phyloP scores from a whole-genome alignment of 2,329 filamentous ascomycete species.

The Graphiopsis chlorocephala region DNA sequence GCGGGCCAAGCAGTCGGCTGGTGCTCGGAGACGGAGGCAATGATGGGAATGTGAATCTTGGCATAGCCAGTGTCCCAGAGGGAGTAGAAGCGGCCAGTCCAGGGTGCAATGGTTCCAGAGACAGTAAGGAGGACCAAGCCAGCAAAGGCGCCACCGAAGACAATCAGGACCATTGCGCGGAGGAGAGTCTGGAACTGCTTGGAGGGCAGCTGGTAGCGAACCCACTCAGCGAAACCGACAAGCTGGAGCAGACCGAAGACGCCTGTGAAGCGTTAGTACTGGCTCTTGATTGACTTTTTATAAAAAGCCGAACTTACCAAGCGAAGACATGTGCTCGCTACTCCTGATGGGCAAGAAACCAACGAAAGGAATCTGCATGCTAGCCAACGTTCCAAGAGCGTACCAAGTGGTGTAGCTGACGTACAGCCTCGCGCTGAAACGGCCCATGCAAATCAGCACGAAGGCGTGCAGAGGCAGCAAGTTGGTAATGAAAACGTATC shows the following conservation, averaged over 20 bases:
- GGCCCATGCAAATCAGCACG: slow-evolving; percentile 91
- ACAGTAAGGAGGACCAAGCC: slow-evolving; percentile 82
- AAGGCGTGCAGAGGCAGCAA: slow-evolving; percentile 91
- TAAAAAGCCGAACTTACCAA: slow-evolving; percentile 63
- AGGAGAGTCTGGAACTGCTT: slow-evolving; percentile 94
- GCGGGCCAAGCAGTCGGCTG: slow-evolving; percentile 98
- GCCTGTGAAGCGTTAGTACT: slow-evolving; percentile 49
- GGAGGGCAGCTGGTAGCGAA: slow-evolving; percentile 82
- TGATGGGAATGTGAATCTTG: slow-evolving; percentile 99
- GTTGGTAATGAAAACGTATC: slow-evolving; percentile 99
- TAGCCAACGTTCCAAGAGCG: slow-evolving; percentile 88
- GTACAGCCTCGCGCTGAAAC: slow-evolving; percentile 90
- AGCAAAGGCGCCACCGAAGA: slow-evolving; percentile 70
- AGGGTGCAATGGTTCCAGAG: slow-evolving; percentile 89
- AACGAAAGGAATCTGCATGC: slow-evolving; percentile 99
- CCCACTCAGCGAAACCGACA: slow-evolving; percentile 85
- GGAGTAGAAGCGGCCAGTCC: slow-evolving; percentile 98
- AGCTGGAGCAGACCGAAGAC: slow-evolving; percentile 95
- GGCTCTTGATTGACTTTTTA: not conserved
- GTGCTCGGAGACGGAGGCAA: slow-evolving; percentile 98
- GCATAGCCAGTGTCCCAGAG: slow-evolving; percentile 98
- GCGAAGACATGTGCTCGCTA: slow-evolving; percentile 96
- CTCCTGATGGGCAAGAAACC: slow-evolving; percentile 95
- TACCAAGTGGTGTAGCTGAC: slow-evolving; percentile 99
- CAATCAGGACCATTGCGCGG: slow-evolving; percentile 67